Percentiles rank a stretch among this genome's conserved stretches.
Evolutionary conservation across 805 yeast species (phyloP).

Genomic region (Torulaspora gathmanii): DNA sequence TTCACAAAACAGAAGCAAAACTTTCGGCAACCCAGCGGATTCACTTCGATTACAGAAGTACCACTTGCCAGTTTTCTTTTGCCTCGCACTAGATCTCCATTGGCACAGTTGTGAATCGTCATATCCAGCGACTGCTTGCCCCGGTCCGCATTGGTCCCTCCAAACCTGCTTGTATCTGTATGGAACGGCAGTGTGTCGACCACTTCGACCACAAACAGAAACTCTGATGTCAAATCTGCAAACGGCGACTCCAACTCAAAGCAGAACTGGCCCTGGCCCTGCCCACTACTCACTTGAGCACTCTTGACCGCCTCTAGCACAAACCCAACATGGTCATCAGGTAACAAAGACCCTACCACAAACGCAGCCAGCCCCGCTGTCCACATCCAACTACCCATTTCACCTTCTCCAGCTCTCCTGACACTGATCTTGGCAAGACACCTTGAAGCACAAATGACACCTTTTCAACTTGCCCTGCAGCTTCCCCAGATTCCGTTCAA

Average conservation of each 20-base stretch:
- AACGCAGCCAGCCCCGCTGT: background rate
- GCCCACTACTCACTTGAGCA: slow-evolving; percentile 1
- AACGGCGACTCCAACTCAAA: slow-evolving; percentile 9
- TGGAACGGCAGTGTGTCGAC: slow-evolving; percentile 15
- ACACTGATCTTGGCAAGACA: background rate
- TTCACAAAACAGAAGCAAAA: slow-evolving; percentile 33
- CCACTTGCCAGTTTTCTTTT: slow-evolving; percentile 17
- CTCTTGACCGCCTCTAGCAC: slow-evolving; percentile 8
- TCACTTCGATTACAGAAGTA: slow-evolving; percentile 16
- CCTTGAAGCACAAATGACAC: background rate
- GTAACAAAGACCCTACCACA: background rate
- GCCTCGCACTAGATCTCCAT: slow-evolving; percentile 20
- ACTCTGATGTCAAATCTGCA: slow-evolving; percentile 5
- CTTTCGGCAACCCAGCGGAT: slow-evolving; percentile 3
- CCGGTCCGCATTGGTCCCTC: slow-evolving; percentile 24
- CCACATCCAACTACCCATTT: slow-evolving; percentile 2
- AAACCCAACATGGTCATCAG: slow-evolving; percentile 5
- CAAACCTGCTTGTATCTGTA: slow-evolving; percentile 22
- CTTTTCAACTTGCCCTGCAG: background rate
- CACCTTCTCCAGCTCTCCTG: background rate
- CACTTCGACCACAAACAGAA: slow-evolving; percentile 17
- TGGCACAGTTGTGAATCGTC: slow-evolving; percentile 9
- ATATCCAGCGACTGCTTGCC: slow-evolving; percentile 26
- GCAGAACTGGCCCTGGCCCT: slow-evolving; percentile 4
- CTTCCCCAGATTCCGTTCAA: slow-evolving; percentile 2